Evolutionary conservation across 192 early-diverging fungal species (phyloP), one percentile per base, ranked within the genome.

Genomic region (Fimicolochytrium jonesii): DNA sequence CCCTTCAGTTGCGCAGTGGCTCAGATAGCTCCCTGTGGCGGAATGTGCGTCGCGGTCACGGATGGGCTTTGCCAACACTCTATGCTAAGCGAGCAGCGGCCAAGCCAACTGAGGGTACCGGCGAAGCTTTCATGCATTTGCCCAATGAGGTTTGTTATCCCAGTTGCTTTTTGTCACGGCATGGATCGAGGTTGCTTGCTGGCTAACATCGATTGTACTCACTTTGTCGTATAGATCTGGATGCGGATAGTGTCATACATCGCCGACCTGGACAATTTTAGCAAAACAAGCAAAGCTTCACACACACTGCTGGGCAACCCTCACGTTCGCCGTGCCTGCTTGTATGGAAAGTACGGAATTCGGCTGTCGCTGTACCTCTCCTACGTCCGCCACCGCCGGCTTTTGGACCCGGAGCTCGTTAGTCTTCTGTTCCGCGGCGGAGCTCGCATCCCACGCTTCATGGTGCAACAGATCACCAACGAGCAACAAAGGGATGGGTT

Each of bases 391-490:
- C 60, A 51, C 35, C 60, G 49, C 36, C 48, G 45, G 26, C 15
- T 62, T n/a, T 48, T 62, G 15, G 33, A 17, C 32, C 60, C 60
- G 6, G 47, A 51, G 20, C 36, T 64, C 6, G 50, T 32, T 22
- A 13, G 41, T 17, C 47, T 52, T 13, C n/a, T 64, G 61, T n/a
- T 64, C n/a, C 61, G 41, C 4, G 61, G 52, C 9, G 61, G 52
- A 29, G 51, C 51, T 15, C 22, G 23, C 15, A 35, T 64, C 32
- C 61, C 61, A 28, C 49, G 61, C 1, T 64, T 64, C 34, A 30
- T 52, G 23, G 37, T 33, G 22, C 61, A 64, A 30, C 32, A 25
- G 11, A 45, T 64, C 26, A 23, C 39, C 23, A 37, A 32, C 6
- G 3, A 48, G 0, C 25, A 23, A 17, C 11, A 37, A 17, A 25